Base-by-base conservation (phyloP, 192 early-diverging fungal genomes). In the Thamnidium elegans region DNA sequence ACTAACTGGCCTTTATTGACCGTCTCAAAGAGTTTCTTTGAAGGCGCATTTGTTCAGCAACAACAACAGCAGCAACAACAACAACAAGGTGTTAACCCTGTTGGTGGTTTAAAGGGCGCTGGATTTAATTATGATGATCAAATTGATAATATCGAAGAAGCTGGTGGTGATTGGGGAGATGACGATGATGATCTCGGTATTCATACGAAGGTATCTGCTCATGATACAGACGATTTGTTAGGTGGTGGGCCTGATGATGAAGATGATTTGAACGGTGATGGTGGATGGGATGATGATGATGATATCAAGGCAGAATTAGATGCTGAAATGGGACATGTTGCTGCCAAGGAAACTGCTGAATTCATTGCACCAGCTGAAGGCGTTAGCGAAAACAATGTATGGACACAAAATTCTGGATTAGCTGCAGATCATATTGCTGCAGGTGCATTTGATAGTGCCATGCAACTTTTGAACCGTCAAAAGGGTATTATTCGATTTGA, bases 341-440 rank as follows among this genome's bases (percentile, higher is more conserved):
- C 83, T 4, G 78, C 81, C 17, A 80, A 76, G 13, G 78, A 78
- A 1, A 70, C 82, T 0, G 78, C 79, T 20, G 79, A 82, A 20
- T 93, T 91, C 76, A 82, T 84, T 55, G 75, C 90, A 3, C 94
- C 94, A 9, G 81, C 86, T 45, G 77, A 88, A 8, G 95, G 95
- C 10, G 79, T 84, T 7, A 80, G 73, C 63, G 85, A 93, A 65
- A 78, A 75, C 10, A 88, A 90, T 11, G 46, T 81, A 10, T 97
- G 94, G 94, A 79, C 84, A 48, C 89, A 90, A 61, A 95, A 91
- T 78, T 97, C 95, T 5, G 77, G 78, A 20, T 78, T 94, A 58
- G 92, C 95, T 13, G 92, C 85, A 0, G 95, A 99, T 74, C 95
- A 97, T 69, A 86, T 96, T 70, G 94, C 94, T 0, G 95, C 95